A percentile compares a stretch with the other conserved stretches of the same genome.
phyloP scores from a whole-genome alignment of 352 stramenopile genomes.

The Globisporangium polare region DNA sequence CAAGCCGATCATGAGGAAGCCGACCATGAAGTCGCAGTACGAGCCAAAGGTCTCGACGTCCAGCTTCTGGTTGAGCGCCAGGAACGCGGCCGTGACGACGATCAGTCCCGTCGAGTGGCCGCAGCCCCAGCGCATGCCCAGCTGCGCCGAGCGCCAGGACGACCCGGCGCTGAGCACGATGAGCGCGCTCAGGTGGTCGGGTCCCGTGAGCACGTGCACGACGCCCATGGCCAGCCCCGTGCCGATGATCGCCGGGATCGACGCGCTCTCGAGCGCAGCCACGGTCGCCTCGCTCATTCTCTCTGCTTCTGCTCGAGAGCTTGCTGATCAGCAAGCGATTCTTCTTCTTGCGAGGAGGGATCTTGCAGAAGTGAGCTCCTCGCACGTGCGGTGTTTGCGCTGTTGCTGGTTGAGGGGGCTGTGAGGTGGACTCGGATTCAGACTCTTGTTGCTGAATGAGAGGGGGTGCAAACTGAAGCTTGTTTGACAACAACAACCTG shows the following conservation, averaged over 20 bases:
- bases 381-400: no score
- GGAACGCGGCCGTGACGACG: slow-evolving; percentile 54
- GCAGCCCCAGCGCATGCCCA: slow-evolving; percentile 88
- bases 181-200: slow-evolving; percentile 85
- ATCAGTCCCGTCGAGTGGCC: slow-evolving; percentile 83
- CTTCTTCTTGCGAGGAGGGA: not conserved
- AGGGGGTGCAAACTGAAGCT: no score
- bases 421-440: no score
- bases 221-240: slow-evolving; percentile 43
- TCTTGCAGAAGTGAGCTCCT: not conserved
- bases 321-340: not conserved
- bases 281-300: slow-evolving; percentile 11
- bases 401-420: no score
- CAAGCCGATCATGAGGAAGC: slow-evolving; percentile 66
- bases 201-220: slow-evolving; percentile 52
- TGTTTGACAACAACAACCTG: no score
- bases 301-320: not conserved
- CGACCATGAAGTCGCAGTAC: slow-evolving; percentile 69
- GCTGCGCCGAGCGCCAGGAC: slow-evolving; percentile 64
- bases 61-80: slow-evolving; percentile 43
- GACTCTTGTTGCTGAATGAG: no score
- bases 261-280: slow-evolving; percentile 32
- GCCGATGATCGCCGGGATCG: slow-evolving; percentile 28
- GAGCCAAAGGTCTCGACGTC: slow-evolving; percentile 47
- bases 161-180: slow-evolving; percentile 76